Base-by-base conservation (phyloP, 2,329 filamentous ascomycete genomes). In the Monascus ruber region DNA sequence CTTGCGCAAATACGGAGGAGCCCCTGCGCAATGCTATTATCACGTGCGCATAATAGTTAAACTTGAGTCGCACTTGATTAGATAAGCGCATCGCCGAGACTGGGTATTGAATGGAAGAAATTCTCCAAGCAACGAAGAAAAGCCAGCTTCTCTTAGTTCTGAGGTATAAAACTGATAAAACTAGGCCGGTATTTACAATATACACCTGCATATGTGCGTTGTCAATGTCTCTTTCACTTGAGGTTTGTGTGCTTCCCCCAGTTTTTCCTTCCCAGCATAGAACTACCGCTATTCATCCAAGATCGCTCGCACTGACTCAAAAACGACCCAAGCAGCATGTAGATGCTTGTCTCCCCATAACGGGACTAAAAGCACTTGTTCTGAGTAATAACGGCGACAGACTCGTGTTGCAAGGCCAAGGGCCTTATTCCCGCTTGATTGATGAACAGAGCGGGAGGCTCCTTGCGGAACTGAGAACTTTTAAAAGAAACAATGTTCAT, bases 301-400 rank as follows among this genome's bases (percentile, higher is more conserved):
- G 17, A 17, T 17, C 6, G 17, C 31, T 39, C 34, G 28, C 36
- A 38, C 53, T 58, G 49, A 60, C 50, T 46, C 36, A 27, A 46
- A 41, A 29, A 26, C 25, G 17, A 17, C 17, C 17, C 6, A 29
- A 6, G 6, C 41, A 66, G 63, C 59, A 62, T 45, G 47, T 62
- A 48, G 62, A 64, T 53, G 54, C 59, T 47, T 64, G 60, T 52
- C 56, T 68, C 32, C 66, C 66, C 27, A 57, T 68, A 44, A 63
- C 64, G 42, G 60, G 62, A 34, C 47, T 68, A 31, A 55, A 57
- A 47, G 50, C 50, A 25, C 40, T 64, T 38, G 44, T 47, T 34
- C 43, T 59, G 42, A 44, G 46, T 29, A 46, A 49, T 39, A 40
- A 34, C 8, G 43, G 48, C 25, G 45, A 29, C 28, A 29, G 28